Conservation (phyloP, 2,329 filamentous ascomycete genomes). For the Sporothrix pallida region DNA sequence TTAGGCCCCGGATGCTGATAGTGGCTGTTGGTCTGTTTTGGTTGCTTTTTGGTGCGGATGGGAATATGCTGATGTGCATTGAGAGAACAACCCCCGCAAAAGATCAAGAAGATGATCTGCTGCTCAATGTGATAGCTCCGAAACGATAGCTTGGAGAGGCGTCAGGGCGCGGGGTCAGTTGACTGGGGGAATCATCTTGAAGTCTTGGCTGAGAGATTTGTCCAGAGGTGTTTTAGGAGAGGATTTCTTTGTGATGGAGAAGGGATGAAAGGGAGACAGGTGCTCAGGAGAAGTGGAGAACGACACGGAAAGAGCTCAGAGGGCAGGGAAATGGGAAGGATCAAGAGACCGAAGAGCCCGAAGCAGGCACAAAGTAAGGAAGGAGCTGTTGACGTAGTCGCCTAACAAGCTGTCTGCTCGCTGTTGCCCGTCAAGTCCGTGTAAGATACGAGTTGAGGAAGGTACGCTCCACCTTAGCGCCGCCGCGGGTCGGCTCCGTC, state of each 20-base stretch:
- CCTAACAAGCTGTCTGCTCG: not conserved
- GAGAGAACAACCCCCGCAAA: not conserved
- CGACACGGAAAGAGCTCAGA: not conserved
- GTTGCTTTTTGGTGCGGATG: not conserved
- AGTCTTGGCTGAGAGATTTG: not conserved
- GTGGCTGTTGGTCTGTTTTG: not conserved
- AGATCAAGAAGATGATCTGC: not conserved
- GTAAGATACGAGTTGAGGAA: not conserved
- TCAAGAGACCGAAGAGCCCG: constrained; percentile 4
- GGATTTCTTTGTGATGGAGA: not conserved
- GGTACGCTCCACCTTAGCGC: not conserved
- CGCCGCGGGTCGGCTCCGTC: not conserved
- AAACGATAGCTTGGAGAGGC: not conserved
- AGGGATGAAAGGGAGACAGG: not conserved
- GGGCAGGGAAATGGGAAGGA: not conserved
- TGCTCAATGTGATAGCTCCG: not conserved
- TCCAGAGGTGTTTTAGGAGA: too few relatives aligned
- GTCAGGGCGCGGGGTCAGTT: not conserved
- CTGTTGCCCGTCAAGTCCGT: not conserved
- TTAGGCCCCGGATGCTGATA: not conserved
- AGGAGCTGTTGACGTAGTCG: not conserved
- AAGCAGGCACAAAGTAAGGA: not conserved
- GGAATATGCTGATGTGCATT: not conserved
- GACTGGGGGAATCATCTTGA: not conserved
- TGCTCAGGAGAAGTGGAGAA: not conserved